Conservation (phyloP, 345 rosid species). For the Eucalyptus erythrocorys region DNA sequence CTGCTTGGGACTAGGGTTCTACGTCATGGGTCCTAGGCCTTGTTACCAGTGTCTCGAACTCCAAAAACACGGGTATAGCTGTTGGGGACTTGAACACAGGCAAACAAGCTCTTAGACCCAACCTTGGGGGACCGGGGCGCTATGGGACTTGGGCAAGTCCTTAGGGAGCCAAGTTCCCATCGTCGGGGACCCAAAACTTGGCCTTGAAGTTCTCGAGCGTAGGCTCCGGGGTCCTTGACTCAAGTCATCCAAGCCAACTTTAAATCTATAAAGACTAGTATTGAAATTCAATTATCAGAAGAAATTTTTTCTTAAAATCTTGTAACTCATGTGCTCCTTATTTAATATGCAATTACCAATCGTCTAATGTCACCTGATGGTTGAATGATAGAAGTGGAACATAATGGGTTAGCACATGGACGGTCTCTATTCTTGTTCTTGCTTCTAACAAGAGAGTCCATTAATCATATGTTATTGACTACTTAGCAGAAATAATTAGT, state of each 20-base stretch:
- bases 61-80: not conserved
- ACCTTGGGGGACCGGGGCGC: fast-evolving
- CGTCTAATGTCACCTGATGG: not conserved
- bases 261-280: not conserved
- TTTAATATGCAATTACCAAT: not conserved
- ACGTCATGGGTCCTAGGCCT: not conserved
- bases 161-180: not conserved
- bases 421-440: not conserved
- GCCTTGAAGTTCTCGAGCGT: not conserved
- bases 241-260: not conserved
- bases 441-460: not conserved
- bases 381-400: not conserved
- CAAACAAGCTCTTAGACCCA: not conserved
- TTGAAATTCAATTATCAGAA: not conserved
- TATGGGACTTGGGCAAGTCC: not conserved
- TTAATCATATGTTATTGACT: not conserved
- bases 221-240: not conserved
- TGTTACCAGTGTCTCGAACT: not conserved
- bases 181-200: not conserved
- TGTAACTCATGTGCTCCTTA: not conserved
- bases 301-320: not conserved
- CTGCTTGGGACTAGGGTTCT: not conserved
- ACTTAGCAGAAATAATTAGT: not conserved
- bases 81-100: not conserved
- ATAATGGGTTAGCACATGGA: not conserved